Evolutionary conservation across 2,329 filamentous ascomycete genomes (phyloP).

Genomic region (Pseudogymnoascus verrucosus): DNA sequence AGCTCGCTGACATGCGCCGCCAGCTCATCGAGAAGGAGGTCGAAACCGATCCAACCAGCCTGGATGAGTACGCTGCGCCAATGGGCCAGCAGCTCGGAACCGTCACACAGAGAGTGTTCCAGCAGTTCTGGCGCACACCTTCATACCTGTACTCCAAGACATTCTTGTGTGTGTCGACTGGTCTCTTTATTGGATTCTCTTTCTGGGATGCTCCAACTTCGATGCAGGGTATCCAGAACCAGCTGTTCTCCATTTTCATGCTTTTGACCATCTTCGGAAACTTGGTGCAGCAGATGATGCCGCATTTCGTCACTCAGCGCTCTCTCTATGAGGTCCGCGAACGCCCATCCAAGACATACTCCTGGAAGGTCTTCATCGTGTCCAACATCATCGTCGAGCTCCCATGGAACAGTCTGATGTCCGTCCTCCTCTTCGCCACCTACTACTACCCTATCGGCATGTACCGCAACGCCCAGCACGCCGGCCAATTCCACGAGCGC

Average conservation of each 20-base stretch:
- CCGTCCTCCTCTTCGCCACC: constrained; percentile 66
- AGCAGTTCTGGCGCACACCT: constrained; percentile 58
- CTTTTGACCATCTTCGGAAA: constrained; percentile 67
- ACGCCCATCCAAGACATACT: constrained; percentile 71
- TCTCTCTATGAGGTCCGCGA: constrained; percentile 62
- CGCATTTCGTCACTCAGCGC: constrained; percentile 44
- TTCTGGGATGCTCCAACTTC: constrained; percentile 55
- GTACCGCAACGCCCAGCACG: constrained; percentile 57
- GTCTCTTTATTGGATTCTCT: constrained; percentile 59
- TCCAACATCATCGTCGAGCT: constrained; percentile 77
- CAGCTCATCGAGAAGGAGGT: constrained; percentile 29
- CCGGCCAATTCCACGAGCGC: constrained; percentile 56
- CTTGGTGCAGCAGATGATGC: constrained; percentile 70
- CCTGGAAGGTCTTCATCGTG: constrained; percentile 56
- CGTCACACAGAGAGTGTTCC: constrained; percentile 50
- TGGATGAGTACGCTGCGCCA: constrained; percentile 55
- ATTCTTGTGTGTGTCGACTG: constrained; percentile 33
- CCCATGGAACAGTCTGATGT: constrained; percentile 73
- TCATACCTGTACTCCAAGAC: constrained; percentile 40
- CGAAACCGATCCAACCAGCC: constrained; percentile 20
- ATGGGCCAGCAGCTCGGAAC: constrained; percentile 43
- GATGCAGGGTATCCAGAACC: constrained; percentile 57
- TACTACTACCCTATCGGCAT: constrained; percentile 79
- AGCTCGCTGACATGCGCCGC: constrained; percentile 45
- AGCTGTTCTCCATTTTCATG: constrained; percentile 71